These are phyloP conservation scores for Venturia pyrina DNA, from an alignment of 2,329 filamentous ascomycete genomes.

Conservation along the genomic window DNA sequence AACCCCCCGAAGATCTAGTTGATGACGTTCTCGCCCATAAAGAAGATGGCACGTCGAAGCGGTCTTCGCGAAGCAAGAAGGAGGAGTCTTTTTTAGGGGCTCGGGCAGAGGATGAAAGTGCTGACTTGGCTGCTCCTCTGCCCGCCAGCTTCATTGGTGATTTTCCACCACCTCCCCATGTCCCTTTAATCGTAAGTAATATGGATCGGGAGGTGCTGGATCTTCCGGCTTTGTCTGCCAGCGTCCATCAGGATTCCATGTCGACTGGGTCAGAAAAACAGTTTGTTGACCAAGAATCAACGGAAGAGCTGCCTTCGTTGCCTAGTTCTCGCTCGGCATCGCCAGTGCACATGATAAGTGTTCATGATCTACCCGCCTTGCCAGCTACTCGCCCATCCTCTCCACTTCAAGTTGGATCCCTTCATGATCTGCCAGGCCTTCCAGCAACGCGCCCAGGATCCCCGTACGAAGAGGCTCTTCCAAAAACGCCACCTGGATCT, in stretches of 20 bases:
- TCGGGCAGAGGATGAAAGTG: slow-evolving; percentile 45
- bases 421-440: slow-evolving; percentile 9
- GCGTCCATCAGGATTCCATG: background rate
- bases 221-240: background rate
- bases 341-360: slow-evolving; percentile 8
- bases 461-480: slow-evolving; percentile 8
- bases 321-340: slow-evolving; percentile 7
- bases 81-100: slow-evolving; percentile 54
- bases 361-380: slow-evolving; percentile 12
- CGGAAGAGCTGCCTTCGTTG: slow-evolving; percentile 8
- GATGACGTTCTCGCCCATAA: slow-evolving; percentile 12
- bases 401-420: slow-evolving; percentile 5
- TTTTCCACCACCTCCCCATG: background rate
- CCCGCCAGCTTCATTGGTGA: slow-evolving; percentile 21
- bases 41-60: slow-evolving; percentile 6
- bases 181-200: background rate
- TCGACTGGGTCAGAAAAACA: background rate
- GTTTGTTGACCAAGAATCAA: background rate
- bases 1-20: slow-evolving; percentile 10
- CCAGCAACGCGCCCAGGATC: slow-evolving; percentile 9
- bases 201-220: background rate
- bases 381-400: slow-evolving; percentile 10
- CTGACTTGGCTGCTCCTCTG: slow-evolving; percentile 33
- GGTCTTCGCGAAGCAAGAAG: slow-evolving; percentile 4
- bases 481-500: slow-evolving; percentile 1